Evolutionary conservation across 1,284 basidiomycete genomes (phyloP), one percentile per base, ranked within the genome.

Genomic region (Moesziomyces sp.): DNA sequence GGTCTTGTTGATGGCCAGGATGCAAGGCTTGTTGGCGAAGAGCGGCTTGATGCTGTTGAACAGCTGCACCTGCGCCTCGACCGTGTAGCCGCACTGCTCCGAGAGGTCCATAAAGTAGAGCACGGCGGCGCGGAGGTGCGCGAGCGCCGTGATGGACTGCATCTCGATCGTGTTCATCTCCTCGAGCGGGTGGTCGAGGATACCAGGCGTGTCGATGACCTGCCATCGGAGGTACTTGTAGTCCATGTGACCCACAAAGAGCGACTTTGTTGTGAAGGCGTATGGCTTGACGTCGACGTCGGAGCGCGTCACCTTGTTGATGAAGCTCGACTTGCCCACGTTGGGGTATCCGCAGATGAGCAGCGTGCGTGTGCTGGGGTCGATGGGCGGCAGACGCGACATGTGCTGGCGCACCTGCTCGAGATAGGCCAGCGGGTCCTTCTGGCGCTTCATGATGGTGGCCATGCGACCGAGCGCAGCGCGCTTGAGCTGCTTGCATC

Each of bases 111-210:
- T 84, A 61, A 84, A 84, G 76, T 84, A 84, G 28, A 84, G 74
- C 10, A 84, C 74, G 9, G 82, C 81, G 5, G 80, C 65, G n/a
- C 82, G 78, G 28, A 84, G 63, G 48, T 84, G 82, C 7, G 82
- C 82, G 3, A 84, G 76, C 0, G 82, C 82, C 18, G 82, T 84
- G 70, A 84, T 84, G 61, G 80, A 80, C 69, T 84, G 82, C 82
- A 84, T 84, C 67, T 84, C 82, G 59, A 84, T 84, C 33, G 82
- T 84, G 71, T 84, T 84, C 82, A 84, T 84, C 70, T 84, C 82
- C 61, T 84, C 82, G 46, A 84, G 73, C 3, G 82, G 82, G 54
- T 84, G 82, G 52, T 84, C 82, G 48, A 84, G 66, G 43, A 84
- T 84, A 49, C 82, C 82, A 5, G 82, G 82, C 38, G 82, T 84